Percentiles rank a stretch among this genome's conserved stretches.
These are phyloP conservation scores for Globisporangium rhizosaccharum DNA, from an alignment of 352 stramenopile genomes.

Conservation along the genomic window DNA sequence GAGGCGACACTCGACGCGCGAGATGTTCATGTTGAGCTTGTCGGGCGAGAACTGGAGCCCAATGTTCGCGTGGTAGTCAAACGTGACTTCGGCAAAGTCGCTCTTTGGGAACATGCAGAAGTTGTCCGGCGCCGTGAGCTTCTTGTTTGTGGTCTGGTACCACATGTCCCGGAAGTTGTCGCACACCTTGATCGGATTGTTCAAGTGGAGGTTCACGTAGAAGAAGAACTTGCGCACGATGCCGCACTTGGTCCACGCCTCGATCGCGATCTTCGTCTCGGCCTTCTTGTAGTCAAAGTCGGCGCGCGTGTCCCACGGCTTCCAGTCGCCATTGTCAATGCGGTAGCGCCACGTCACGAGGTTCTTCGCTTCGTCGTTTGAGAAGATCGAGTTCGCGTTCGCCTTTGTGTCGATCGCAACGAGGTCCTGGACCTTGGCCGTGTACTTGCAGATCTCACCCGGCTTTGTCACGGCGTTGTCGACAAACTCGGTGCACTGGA, in stretches of 20 bases:
- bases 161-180: slow-evolving; percentile 58
- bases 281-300: slow-evolving; percentile 1
- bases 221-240: slow-evolving; percentile 38
- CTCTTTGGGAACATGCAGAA: slow-evolving; percentile 48
- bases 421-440: slow-evolving; percentile 24
- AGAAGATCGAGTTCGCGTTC: slow-evolving; percentile 15
- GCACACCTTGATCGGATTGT: slow-evolving; percentile 39
- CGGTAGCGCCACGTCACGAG: slow-evolving; percentile 63
- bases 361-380: slow-evolving; percentile 11
- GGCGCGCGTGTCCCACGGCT: not conserved
- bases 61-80: slow-evolving; percentile 50
- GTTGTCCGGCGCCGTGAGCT: slow-evolving; percentile 20
- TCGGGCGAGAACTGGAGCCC: slow-evolving; percentile 32
- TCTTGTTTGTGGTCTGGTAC: slow-evolving; percentile 42
- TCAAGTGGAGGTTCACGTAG: slow-evolving; percentile 47
- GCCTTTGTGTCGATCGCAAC: slow-evolving; percentile 22
- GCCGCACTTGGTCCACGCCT: slow-evolving; percentile 57
- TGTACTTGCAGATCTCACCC: slow-evolving; percentile 25
- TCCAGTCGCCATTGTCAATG: slow-evolving; percentile 10
- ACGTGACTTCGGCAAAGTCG: slow-evolving; percentile 59
- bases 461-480: slow-evolving; percentile 5
- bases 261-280: slow-evolving; percentile 41
- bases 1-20: slow-evolving; percentile 35
- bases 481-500: slow-evolving; percentile 29
- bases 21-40: slow-evolving; percentile 32